Evolutionary conservation across 2,329 filamentous ascomycete species (phyloP).

Genomic region (Diaporthe sp.): DNA sequence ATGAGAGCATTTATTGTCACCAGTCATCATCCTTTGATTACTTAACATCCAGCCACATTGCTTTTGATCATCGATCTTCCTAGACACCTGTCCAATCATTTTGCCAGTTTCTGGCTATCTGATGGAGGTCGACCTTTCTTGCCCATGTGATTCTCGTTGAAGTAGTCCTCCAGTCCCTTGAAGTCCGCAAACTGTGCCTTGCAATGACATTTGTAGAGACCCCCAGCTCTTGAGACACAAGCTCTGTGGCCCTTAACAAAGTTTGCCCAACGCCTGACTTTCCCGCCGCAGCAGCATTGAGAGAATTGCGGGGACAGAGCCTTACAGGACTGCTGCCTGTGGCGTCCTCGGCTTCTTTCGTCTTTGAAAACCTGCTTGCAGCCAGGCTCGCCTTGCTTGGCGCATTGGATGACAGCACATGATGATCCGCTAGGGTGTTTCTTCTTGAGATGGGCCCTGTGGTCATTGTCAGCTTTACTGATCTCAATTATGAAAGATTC

Average conservation of each 20-base stretch:
- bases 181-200: neutral
- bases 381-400: neutral
- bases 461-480: too few species aligned
- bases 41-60: neutral
- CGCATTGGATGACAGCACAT: neutral
- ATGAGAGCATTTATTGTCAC: neutral
- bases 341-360: neutral
- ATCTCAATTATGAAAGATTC: too few species aligned
- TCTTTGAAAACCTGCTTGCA: neutral
- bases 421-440: neutral
- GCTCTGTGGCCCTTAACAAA: neutral
- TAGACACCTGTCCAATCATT: neutral
- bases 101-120: neutral
- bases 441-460: neutral
- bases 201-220: neutral
- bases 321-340: neutral
- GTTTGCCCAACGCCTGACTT: neutral
- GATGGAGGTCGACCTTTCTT: neutral
- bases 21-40: neutral
- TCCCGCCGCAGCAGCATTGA: neutral
- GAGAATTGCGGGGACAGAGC: neutral
- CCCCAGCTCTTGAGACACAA: neutral
- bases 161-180: neutral
- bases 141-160: neutral
- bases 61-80: neutral